Evolutionary conservation across 306 rosid genomes (phyloP).

Genomic region (Vigna radiata): DNA sequence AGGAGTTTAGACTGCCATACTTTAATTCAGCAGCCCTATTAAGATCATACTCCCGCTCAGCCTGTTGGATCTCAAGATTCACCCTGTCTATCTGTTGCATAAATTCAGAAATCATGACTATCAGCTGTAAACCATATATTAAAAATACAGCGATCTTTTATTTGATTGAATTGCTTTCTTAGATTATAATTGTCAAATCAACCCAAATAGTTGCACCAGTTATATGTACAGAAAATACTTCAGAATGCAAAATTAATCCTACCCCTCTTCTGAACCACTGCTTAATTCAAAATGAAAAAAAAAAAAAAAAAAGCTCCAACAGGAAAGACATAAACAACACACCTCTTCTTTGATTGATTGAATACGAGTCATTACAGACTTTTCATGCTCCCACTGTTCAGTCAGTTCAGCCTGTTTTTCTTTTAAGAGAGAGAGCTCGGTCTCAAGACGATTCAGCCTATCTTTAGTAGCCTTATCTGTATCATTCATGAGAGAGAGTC

Average conservation of each 20-base stretch:
- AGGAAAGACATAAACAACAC: not conserved
- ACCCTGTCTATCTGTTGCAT: conserved; percentile 83
- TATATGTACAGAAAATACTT: conserved; percentile 2
- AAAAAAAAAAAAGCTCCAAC: not conserved
- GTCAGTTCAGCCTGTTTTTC: conserved; percentile 80
- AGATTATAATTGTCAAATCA: conserved; percentile 24
- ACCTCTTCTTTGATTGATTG: conserved; percentile 99
- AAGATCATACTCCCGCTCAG: conserved; percentile 96
- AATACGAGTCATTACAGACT: conserved; percentile 90
- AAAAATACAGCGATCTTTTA: not conserved
- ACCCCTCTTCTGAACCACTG: not conserved
- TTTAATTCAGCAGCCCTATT: conserved; percentile 95
- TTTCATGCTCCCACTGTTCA: conserved; percentile 99
- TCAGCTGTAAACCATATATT: conserved; percentile 8
- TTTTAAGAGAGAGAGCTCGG: conserved; percentile 86
- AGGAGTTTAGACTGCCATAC: conserved; percentile 89
- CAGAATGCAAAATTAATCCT: conserved; percentile 1
- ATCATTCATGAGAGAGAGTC: conserved; percentile 86
- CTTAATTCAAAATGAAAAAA: not conserved
- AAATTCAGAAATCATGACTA: conserved; percentile 33
- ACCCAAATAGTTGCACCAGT: not conserved
- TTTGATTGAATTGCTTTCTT: conserved; percentile 8
- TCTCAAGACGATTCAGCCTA: conserved; percentile 84
- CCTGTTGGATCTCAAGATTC: conserved; percentile 97
- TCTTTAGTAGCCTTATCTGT: conserved; percentile 94